Evolutionary conservation across 331 rosid genomes (phyloP).

Genomic region (Rosa hybrid): DNA sequence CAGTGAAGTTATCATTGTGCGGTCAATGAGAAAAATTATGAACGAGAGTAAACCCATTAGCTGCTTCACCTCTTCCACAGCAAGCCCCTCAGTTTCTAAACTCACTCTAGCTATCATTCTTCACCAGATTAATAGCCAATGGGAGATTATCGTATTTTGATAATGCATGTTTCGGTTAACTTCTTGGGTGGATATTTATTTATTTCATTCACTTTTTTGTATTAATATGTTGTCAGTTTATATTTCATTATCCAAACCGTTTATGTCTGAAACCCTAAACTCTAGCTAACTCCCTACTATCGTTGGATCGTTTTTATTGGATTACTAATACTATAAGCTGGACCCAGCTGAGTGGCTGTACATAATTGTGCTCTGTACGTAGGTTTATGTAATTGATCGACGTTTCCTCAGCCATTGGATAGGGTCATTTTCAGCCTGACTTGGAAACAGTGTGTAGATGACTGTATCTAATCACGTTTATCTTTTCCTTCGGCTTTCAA

Average conservation of each 20-base stretch:
- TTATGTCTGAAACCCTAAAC: neutral
- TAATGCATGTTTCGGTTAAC: neutral
- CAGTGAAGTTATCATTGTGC: neutral
- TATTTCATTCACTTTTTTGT: too few species aligned
- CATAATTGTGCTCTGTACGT: neutral
- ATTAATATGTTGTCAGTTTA: too few species aligned
- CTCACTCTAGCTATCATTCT: neutral
- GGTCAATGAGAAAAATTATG: too few species aligned
- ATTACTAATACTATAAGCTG: neutral
- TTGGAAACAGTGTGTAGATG: neutral
- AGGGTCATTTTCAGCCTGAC: neutral
- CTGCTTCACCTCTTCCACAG: neutral
- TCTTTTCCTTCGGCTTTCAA: neutral
- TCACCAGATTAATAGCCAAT: neutral
- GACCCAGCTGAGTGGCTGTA: neutral
- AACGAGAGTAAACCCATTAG: neutral
- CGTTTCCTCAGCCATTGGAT: neutral
- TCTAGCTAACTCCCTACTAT: neutral
- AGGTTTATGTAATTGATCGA: neutral
- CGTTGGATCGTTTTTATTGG: neutral
- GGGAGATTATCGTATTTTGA: neutral
- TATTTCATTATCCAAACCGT: neutral
- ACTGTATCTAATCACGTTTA: neutral
- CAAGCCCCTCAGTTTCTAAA: neutral
- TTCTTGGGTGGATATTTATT: neutral